phyloP scores from a whole-genome alignment of 2,329 filamentous ascomycete species.

The Diaporthe aspalathi region DNA sequence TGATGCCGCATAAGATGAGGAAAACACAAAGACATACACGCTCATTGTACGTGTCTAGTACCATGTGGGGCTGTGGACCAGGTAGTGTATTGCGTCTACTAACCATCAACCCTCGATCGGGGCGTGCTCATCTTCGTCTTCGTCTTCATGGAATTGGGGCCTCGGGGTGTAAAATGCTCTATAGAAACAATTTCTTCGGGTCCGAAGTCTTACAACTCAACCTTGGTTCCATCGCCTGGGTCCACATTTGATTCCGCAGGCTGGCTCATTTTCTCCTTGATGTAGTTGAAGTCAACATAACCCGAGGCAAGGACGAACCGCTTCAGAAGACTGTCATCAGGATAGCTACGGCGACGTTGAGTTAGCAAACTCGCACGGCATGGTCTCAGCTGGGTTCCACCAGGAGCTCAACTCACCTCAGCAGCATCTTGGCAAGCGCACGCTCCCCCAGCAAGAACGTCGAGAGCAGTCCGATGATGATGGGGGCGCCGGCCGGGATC shows the following conservation, averaged over 20 bases:
- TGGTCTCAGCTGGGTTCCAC: background rate
- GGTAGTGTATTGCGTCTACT: background rate
- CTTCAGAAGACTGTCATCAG: conserved; percentile 22
- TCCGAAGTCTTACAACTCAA: background rate
- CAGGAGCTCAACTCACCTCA: conserved; percentile 2
- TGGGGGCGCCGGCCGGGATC: conserved; percentile 20
- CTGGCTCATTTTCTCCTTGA: background rate
- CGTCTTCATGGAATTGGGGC: background rate
- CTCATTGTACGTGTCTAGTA: background rate
- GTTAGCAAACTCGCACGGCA: background rate
- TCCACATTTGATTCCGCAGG: background rate
- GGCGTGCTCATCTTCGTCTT: background rate
- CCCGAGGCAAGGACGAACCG: conserved; percentile 14
- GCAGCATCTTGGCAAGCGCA: conserved; percentile 1
- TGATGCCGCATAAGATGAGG: background rate
- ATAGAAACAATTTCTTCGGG: no score
- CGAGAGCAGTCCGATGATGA: background rate
- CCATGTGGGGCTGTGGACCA: background rate
- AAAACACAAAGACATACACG: no score
- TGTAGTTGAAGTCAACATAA: conserved; percentile 27
- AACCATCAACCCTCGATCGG: background rate
- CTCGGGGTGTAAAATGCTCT: no score
- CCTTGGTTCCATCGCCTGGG: background rate
- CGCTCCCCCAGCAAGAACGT: conserved; percentile 12
- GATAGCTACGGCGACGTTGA: background rate